A percentile compares a stretch with the other conserved stretches of the same genome.
Conservation (phyloP, 176 grass and related monocot species). For the Saccharum spontaneum region DNA sequence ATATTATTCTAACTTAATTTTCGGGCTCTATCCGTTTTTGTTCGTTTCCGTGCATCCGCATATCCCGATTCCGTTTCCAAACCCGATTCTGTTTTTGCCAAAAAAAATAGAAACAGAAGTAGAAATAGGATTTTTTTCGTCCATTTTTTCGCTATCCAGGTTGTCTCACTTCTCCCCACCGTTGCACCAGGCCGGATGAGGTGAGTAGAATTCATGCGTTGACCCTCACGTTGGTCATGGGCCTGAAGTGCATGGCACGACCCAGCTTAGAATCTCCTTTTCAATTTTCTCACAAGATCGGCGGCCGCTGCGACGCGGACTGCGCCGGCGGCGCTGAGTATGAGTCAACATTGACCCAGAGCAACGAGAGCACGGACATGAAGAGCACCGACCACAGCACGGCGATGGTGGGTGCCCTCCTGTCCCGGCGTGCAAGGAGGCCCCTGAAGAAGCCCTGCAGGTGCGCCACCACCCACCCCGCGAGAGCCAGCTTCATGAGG, state of each 20-base stretch:
- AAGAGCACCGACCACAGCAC: constrained; percentile 77
- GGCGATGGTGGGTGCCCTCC: constrained; percentile 64
- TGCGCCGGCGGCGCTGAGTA: constrained; percentile 37
- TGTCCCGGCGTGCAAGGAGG: constrained; percentile 50
- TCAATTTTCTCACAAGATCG: constrained; percentile 16
- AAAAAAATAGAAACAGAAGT: no score
- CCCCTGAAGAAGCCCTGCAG: constrained; percentile 75
- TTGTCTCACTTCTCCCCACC: no score
- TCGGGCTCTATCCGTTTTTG: no score
- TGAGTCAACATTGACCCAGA: constrained; percentile 63
- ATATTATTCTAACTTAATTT: no score
- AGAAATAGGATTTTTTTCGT: no score
- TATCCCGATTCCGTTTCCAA: no score
- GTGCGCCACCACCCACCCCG: constrained; percentile 78
- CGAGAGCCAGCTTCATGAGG: constrained; percentile 51
- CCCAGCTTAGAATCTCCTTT: neutral
- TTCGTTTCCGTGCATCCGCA: no score
- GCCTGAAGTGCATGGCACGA: no score
- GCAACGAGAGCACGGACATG: constrained; percentile 66
- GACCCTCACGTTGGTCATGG: neutral
- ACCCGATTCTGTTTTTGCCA: no score
- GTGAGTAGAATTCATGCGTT: neutral
- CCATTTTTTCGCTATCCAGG: no score
- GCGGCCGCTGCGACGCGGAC: neutral
- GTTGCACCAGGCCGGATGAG: no score